Evolutionary conservation across 306 rosid species (phyloP).

Genomic region (Quercus cerris): DNA sequence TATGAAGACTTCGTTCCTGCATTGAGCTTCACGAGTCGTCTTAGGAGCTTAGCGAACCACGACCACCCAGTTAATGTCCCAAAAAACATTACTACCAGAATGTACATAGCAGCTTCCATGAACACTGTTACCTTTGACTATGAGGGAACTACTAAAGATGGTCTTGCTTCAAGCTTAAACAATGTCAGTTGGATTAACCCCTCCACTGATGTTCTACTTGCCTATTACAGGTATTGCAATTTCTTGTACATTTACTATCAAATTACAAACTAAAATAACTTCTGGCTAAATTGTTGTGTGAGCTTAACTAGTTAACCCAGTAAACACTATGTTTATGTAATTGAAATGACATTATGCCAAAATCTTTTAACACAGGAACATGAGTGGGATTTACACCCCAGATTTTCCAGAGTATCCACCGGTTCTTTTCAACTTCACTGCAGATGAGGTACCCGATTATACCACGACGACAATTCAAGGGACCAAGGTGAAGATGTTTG

Average conservation of each 20-base stretch:
- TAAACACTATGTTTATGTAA: no score
- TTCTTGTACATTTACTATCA: background rate
- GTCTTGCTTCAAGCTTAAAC: conserved; percentile 19
- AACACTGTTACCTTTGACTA: background rate
- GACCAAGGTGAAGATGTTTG: conserved; percentile 14
- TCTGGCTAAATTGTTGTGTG: no score
- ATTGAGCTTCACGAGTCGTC: background rate
- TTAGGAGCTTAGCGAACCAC: conserved; percentile 16
- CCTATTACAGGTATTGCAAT: conserved; percentile 19
- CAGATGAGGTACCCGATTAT: background rate
- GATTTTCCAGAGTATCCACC: conserved; percentile 23
- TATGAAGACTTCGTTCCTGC: conserved; percentile 6
- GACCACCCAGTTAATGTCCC: conserved; percentile 25
- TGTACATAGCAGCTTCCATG: conserved; percentile 7
- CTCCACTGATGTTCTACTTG: conserved; percentile 11
- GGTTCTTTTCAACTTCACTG: conserved; percentile 11
- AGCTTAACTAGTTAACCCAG: no score
- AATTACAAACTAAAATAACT: background rate
- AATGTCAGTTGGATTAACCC: conserved; percentile 25
- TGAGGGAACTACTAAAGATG: background rate
- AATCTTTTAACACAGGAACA: conserved; percentile 4
- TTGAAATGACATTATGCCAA: background rate
- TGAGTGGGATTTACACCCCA: conserved; percentile 12
- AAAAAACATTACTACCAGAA: background rate
- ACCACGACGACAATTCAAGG: background rate